Evolutionary conservation across 1,284 basidiomycete genomes (phyloP).

Genomic region (Trametes pubescens): DNA sequence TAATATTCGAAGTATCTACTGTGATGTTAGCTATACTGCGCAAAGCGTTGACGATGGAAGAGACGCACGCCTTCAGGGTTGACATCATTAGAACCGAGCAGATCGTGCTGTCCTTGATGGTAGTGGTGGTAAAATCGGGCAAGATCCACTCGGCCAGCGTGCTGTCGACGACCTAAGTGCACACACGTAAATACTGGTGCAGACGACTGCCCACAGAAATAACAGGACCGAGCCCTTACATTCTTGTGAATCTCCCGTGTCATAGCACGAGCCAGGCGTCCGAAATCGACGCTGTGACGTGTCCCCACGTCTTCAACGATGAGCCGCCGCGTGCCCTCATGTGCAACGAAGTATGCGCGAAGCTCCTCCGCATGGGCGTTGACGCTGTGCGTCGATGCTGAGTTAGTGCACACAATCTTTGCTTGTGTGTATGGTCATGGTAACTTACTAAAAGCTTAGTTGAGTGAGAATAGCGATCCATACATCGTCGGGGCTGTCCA

Average conservation of each 20-base stretch:
- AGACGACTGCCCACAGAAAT: conserved; percentile 26
- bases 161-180: conserved; percentile 43
- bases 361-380: conserved; percentile 52
- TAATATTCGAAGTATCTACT: conserved; percentile 5
- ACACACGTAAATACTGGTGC: neutral
- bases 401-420: neutral
- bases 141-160: conserved; percentile 51
- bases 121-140: conserved; percentile 58
- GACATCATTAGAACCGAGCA: conserved; percentile 56
- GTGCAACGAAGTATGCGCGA: conserved; percentile 49
- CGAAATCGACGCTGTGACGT: conserved; percentile 43
- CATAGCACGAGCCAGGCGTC: conserved; percentile 44
- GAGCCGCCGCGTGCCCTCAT: conserved; percentile 48
- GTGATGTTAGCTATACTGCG: neutral
- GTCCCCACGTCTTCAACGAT: conserved; percentile 34
- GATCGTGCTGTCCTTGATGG: conserved; percentile 48
- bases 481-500: conserved; percentile 49
- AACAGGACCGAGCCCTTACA: conserved; percentile 1
- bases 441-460: conserved; percentile 39
- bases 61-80: conserved; percentile 43
- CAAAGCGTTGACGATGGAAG: neutral
- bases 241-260: conserved; percentile 34
- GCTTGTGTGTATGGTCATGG: neutral
- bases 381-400: conserved; percentile 31
- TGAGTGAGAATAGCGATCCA: conserved; percentile 32